Conservation (phyloP, 108 stramenopile species). For the Fragilaria radians region DNA sequence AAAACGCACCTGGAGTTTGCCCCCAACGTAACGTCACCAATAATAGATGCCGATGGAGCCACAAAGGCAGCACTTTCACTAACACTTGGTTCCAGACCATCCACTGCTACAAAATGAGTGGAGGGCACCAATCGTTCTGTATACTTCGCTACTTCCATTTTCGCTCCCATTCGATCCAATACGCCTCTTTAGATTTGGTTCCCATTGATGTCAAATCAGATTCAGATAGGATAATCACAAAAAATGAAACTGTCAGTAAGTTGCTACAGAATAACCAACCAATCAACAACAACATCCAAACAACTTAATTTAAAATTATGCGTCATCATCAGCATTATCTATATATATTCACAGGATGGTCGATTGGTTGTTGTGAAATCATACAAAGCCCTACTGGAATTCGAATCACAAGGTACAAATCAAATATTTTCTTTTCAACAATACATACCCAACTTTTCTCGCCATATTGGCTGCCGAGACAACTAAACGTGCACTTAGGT, state of each 20-base stretch:
- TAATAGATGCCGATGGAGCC: slow-evolving; percentile 72
- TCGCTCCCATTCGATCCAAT: slow-evolving; percentile 56
- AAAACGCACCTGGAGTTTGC: slow-evolving; percentile 39
- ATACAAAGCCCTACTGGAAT: too few relatives aligned
- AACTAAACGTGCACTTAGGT: slow-evolving; percentile 51
- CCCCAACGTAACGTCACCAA: slow-evolving; percentile 78
- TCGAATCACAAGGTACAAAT: too few relatives aligned
- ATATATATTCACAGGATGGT: too few relatives aligned
- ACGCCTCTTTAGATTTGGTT: slow-evolving; percentile 18
- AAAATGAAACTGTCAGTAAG: slow-evolving; percentile 2
- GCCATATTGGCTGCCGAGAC: slow-evolving; percentile 62
- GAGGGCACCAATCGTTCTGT: slow-evolving; percentile 80
- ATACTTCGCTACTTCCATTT: slow-evolving; percentile 79
- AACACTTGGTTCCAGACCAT: slow-evolving; percentile 66
- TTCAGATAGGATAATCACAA: not conserved
- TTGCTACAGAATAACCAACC: slow-evolving; percentile 3
- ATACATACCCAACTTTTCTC: slow-evolving; percentile 54
- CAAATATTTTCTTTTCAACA: too few relatives aligned
- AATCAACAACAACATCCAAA: not conserved
- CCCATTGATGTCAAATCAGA: not conserved
- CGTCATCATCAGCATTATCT: too few relatives aligned
- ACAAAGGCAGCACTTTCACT: slow-evolving; percentile 60
- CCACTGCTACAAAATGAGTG: slow-evolving; percentile 81
- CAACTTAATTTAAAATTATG: too few relatives aligned
- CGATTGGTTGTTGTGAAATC: too few relatives aligned